These are phyloP conservation scores for Aspergillus versicolor DNA, from an alignment of 2,329 filamentous ascomycete genomes.

Conservation along the genomic window DNA sequence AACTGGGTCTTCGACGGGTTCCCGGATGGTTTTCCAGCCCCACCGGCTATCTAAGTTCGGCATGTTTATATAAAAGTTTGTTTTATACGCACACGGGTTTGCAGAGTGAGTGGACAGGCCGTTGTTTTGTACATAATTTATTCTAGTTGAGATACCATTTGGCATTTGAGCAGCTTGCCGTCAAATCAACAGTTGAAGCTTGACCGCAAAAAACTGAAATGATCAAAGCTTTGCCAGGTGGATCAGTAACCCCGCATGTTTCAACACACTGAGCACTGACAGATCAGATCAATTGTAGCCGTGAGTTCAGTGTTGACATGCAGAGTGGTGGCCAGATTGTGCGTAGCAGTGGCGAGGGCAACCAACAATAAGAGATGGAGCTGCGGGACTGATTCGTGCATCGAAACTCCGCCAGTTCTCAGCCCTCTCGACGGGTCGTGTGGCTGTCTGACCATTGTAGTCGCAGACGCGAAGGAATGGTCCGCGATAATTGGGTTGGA, in stretches of 20 bases:
- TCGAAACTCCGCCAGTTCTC: not conserved
- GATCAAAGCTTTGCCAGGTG: not conserved
- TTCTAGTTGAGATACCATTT: conserved; percentile 11
- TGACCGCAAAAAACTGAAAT: not conserved
- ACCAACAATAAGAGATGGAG: not conserved
- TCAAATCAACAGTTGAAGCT: not conserved
- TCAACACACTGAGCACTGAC: not conserved
- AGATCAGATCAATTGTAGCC: not conserved
- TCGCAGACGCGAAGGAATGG: not conserved
- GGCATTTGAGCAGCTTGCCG: conserved; percentile 1
- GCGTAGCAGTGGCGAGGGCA: not conserved
- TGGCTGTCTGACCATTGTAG: not conserved
- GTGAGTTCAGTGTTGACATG: not conserved
- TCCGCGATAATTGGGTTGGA: not conserved
- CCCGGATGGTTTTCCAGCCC: conserved; percentile 59
- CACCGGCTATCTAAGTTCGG: conserved; percentile 28
- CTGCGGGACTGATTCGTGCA: conserved; percentile 1
- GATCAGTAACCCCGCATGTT: conserved; percentile 6
- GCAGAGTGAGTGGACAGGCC: not conserved
- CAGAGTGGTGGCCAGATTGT: not conserved
- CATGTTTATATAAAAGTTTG: not conserved
- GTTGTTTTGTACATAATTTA: not conserved
- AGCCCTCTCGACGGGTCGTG: not conserved
- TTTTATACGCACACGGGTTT: not conserved
- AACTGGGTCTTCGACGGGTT: conserved; percentile 90